These are phyloP conservation scores for Crinitomyces ghanaensis DNA, from an alignment of 805 yeast genomes.

Conservation along the genomic window DNA sequence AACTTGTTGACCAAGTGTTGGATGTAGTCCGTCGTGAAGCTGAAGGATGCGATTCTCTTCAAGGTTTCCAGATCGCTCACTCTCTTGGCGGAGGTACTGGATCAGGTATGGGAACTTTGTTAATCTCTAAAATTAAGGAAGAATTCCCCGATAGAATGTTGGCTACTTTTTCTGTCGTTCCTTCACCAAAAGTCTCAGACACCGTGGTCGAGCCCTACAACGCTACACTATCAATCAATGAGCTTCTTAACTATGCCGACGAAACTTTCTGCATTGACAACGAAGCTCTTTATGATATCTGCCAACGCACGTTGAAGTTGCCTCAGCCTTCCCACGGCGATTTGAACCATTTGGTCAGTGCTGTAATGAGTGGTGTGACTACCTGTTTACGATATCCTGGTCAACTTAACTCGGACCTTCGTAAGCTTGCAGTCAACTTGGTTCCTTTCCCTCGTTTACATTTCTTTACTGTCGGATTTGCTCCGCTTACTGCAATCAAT, in stretches of 20 bases:
- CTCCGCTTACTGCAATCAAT: conserved; percentile 75
- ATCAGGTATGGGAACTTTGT: conserved; percentile 89
- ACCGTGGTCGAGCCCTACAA: conserved; percentile 94
- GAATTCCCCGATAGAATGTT: conserved; percentile 93
- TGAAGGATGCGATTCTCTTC: conserved; percentile 83
- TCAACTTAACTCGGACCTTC: conserved; percentile 82
- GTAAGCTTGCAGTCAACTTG: conserved; percentile 87
- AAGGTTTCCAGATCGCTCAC: conserved; percentile 86
- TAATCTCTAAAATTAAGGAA: conserved; percentile 76
- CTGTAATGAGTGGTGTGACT: conserved; percentile 93
- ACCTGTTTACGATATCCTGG: conserved; percentile 93
- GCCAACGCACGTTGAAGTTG: conserved; percentile 74
- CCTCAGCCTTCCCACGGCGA: conserved; percentile 69
- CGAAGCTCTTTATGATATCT: conserved; percentile 84
- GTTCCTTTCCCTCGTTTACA: conserved; percentile 94
- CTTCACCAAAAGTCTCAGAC: conserved; percentile 83
- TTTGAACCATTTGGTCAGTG: conserved; percentile 70
- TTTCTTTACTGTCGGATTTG: conserved; percentile 92
- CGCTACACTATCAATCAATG: conserved; percentile 83
- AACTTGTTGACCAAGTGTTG: conserved; percentile 77
- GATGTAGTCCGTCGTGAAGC: conserved; percentile 91
- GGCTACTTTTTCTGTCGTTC: conserved; percentile 90
- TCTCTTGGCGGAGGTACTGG: conserved; percentile 91
- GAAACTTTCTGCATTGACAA: conserved; percentile 94
- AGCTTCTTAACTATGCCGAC: conserved; percentile 80